Evolutionary conservation across 805 yeast genomes (phyloP), one percentile per base, ranked within the genome.

Genomic region (Ogataea wickerhamii): DNA sequence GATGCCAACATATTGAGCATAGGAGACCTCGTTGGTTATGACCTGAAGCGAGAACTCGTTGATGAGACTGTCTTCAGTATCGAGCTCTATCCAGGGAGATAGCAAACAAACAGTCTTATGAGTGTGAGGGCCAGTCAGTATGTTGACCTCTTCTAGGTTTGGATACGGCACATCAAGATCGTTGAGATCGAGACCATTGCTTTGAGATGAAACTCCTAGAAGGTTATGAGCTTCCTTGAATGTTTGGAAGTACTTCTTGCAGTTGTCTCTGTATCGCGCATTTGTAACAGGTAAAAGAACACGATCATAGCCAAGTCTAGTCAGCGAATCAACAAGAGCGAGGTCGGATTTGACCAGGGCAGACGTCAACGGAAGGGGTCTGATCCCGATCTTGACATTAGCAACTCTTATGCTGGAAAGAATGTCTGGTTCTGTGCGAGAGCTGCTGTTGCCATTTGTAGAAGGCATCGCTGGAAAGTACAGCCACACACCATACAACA

Each of bases 21-120:
- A 77, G 13, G 70, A 64, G 26, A 80, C 58, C 55, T 82, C 87
- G 47, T 78, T 74, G 19, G 58, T 41, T n/a, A 81, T 53, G 1
- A 80, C 82, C 48, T 80, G 80, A 24, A 61, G 60, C 5, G 82
- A 76, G 34, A 80, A 64, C 43, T 70, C 74, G 21, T 80, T 73
- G 3, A 75, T 64, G 5, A 66, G 44, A 0, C 60, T 55, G 53
- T 78, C 76, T 7, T 62, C 60, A 21, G 79, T 71, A 45, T 80
- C 87, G 28, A 80, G 57, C 49, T 80, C 87, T n/a, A 80, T 64
- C 87, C 87, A 82, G 2, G 83, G 76, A 0, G 87, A 73, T 2
- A 80, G 56, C 21, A 80, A 49, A 0, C 85, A 87, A 18, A 82
- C 70, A 6, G 76, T 58, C 45, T 60, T 56, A 2, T 50, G 37